Evolutionary conservation across 2,329 filamentous ascomycete genomes (phyloP), one percentile per base, ranked within the genome.

Genomic region (Ramularia endophylla): DNA sequence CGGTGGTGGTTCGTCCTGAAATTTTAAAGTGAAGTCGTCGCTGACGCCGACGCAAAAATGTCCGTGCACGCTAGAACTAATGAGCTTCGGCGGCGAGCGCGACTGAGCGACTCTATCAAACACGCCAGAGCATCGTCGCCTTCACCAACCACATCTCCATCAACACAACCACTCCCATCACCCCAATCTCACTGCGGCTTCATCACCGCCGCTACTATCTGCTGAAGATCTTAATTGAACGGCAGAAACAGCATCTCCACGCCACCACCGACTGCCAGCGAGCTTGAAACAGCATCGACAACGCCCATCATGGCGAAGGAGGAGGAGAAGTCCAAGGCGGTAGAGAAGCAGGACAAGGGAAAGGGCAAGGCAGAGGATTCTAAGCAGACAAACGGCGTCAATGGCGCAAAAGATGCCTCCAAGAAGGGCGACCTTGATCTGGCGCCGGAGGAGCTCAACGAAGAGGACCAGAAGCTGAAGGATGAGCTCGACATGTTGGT

Each of bases 391-490:
- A 62, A 73, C 46, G 70, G 56, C 27, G 52, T 51, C 13, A 56
- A 74, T 47, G 71, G 68, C 42, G 68, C 72, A 47, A 75, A 76
- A 55, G 82, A 86, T 65, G 83, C 80, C 44, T 87, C 87, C 71
- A 69, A 75, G 40, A 85, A 88, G 62, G 83, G 81, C 54, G 86
- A 90, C 55, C 85, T 86, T 46, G 83, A 83, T 48, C 69, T 74
- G 40, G 65, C 75, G 50, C 72, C 78, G 17, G 90, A 97, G 70
- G 92, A 98, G 69, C 82, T 98, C 56, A 98, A 78, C 61, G 92
- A 98, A 61, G 92, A 98, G 67, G 92, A 98, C 54, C 89, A 97
- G 70, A 89, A 97, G 73, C 80, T 98, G 61, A 98, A 98, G 75
- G 89, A 78, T 61, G 92, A 98, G 70, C 81, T 98, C 48, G 92